phyloP scores from a whole-genome alignment of 768 basidiomycete species.

The Phylloporus arenicola region DNA sequence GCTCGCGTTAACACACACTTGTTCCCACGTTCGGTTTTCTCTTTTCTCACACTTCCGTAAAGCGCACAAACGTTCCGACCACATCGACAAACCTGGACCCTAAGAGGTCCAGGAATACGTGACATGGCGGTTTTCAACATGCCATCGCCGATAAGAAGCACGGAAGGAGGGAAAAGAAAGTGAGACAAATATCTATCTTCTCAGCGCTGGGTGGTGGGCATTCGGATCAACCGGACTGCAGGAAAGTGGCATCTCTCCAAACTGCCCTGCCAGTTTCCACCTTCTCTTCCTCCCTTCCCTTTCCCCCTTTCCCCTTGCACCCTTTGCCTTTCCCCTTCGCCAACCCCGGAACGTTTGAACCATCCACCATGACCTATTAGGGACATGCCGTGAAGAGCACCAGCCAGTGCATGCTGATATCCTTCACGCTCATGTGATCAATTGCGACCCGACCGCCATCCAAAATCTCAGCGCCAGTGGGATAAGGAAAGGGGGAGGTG shows the following conservation, averaged over 20 bases:
- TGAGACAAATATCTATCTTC: background rate
- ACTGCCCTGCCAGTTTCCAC: background rate
- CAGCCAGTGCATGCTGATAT: background rate
- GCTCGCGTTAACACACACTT: too few species aligned
- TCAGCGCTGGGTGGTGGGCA: background rate
- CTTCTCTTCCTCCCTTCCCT: background rate
- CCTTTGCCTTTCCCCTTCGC: background rate
- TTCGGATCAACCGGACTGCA: background rate
- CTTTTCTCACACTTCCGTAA: too few species aligned
- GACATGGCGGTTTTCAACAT: background rate
- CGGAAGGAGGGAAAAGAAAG: background rate
- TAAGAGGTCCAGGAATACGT: too few species aligned
- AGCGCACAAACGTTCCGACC: too few species aligned
- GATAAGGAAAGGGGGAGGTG: background rate
- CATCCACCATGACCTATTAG: background rate
- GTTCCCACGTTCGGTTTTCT: too few species aligned
- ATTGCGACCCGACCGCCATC: background rate
- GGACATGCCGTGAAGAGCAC: background rate
- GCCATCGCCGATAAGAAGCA: background rate
- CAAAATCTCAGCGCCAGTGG: background rate
- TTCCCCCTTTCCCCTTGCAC: background rate
- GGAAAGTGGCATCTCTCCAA: background rate
- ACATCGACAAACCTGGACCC: too few species aligned
- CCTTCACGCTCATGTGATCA: background rate
- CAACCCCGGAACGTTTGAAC: background rate